phyloP scores from a whole-genome alignment of 257 asterid species.

The Solanum appendiculatum region DNA sequence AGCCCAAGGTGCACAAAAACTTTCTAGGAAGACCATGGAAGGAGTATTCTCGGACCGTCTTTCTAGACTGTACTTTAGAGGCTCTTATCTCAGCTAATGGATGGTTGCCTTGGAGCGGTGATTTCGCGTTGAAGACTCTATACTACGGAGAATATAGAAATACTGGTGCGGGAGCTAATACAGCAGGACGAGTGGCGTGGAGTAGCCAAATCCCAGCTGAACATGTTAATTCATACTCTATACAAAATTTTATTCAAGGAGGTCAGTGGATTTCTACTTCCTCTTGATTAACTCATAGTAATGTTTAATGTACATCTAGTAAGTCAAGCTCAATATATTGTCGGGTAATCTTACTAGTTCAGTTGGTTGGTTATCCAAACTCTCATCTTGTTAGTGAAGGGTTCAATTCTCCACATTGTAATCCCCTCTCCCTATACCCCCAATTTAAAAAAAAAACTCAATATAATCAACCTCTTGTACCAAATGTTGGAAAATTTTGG shows the following conservation, averaged over 20 bases:
- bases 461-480: background rate
- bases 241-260: constrained; percentile 18
- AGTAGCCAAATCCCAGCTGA: constrained; percentile 14
- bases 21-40: constrained; percentile 26
- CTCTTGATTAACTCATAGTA: background rate
- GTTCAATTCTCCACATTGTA: no score
- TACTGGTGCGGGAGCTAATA: constrained; percentile 3
- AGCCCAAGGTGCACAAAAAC: constrained; percentile 10
- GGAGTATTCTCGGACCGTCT: constrained; percentile 22
- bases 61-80: constrained; percentile 10
- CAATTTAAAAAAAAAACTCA: no score
- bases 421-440: no score
- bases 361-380: no score
- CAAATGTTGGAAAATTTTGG: background rate
- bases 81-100: constrained; percentile 5
- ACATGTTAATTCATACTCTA: constrained; percentile 12
- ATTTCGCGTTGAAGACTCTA: constrained; percentile 12
- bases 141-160: constrained; percentile 18
- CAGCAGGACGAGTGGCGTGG: constrained; percentile 13
- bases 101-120: constrained; percentile 18
- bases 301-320: background rate
- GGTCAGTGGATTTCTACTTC: constrained; percentile 11
- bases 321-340: background rate
- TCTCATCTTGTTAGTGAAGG: no score
- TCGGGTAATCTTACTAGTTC: no score